Evolutionary conservation across 2,329 filamentous ascomycete genomes (phyloP).

Genomic region (Fusarium poae): DNA sequence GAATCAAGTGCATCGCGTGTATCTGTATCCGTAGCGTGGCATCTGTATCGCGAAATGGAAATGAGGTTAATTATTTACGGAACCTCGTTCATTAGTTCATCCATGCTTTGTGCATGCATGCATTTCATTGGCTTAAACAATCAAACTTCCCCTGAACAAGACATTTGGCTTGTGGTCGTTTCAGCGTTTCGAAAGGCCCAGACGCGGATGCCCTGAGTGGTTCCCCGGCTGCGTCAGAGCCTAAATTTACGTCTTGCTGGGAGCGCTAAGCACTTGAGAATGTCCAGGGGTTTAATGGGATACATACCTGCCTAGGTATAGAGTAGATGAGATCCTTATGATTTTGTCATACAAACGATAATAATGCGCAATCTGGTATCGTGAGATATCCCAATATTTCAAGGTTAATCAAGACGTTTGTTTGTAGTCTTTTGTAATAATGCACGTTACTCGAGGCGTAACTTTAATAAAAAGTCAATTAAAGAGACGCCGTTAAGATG

Average conservation of each 20-base stretch:
- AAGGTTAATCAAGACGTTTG: too few relatives aligned
- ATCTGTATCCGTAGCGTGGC: background rate
- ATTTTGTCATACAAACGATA: background rate
- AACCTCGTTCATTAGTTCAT: background rate
- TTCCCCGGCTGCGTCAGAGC: conserved; percentile 39
- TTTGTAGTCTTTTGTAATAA: too few relatives aligned
- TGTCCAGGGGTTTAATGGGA: conserved; percentile 42
- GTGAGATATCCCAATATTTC: background rate
- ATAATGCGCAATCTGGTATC: too few relatives aligned
- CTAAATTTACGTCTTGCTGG: conserved; percentile 29
- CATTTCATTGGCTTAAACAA: background rate
- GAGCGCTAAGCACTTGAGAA: conserved; percentile 33
- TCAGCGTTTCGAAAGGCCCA: conserved; percentile 28
- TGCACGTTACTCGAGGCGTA: background rate
- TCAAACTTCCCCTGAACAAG: conserved; percentile 35
- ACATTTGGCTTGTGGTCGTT: conserved; percentile 30
- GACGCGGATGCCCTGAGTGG: conserved; percentile 31
- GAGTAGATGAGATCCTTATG: background rate
- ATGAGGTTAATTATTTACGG: conserved; percentile 7
- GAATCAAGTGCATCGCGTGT: background rate
- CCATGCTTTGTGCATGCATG: background rate
- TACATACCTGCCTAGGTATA: too few relatives aligned
- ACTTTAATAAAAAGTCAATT: background rate
- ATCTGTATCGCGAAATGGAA: background rate
- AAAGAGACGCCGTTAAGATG: background rate